phyloP scores from a whole-genome alignment of 208 protist genomes.

The Leishmania mexicana region DNA sequence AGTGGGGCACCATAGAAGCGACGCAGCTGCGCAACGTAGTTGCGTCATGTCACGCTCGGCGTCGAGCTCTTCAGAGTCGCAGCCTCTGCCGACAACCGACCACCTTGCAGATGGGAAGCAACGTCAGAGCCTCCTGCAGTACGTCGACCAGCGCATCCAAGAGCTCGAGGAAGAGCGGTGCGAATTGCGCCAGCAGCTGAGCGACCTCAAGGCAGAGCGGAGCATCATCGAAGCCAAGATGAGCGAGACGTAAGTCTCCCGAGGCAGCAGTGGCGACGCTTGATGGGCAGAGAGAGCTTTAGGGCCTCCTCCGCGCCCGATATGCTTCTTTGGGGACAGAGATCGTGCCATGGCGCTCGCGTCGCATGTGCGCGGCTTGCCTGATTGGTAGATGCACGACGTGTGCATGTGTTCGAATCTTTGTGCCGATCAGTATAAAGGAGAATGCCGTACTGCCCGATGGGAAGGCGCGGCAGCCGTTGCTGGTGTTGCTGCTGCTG shows the following conservation, averaged over 20 bases:
- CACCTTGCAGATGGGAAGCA: conserved; percentile 10
- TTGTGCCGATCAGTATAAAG: background rate
- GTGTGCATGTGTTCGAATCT: background rate
- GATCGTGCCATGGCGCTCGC: background rate
- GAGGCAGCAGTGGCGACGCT: background rate
- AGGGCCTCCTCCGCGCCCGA: background rate
- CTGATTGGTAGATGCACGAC: no score
- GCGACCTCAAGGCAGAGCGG: conserved; percentile 34
- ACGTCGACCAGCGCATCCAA: conserved; percentile 39
- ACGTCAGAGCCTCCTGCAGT: conserved; percentile 17
- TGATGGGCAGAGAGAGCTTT: background rate
- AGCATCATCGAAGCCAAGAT: conserved; percentile 23
- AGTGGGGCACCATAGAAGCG: background rate
- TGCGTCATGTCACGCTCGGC: background rate
- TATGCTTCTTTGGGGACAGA: background rate
- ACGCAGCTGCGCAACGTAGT: background rate
- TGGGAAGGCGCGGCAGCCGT: background rate
- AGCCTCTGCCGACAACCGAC: background rate
- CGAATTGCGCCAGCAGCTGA: conserved; percentile 48
- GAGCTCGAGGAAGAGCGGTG: conserved; percentile 56
- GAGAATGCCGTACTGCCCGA: background rate
- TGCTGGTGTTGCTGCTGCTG: background rate
- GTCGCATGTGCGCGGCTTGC: background rate
- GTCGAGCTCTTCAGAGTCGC: conserved; percentile 10
- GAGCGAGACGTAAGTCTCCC: background rate